Evolutionary conservation across 768 basidiomycete genomes (phyloP).

Genomic region (Podaxis pistillaris): DNA sequence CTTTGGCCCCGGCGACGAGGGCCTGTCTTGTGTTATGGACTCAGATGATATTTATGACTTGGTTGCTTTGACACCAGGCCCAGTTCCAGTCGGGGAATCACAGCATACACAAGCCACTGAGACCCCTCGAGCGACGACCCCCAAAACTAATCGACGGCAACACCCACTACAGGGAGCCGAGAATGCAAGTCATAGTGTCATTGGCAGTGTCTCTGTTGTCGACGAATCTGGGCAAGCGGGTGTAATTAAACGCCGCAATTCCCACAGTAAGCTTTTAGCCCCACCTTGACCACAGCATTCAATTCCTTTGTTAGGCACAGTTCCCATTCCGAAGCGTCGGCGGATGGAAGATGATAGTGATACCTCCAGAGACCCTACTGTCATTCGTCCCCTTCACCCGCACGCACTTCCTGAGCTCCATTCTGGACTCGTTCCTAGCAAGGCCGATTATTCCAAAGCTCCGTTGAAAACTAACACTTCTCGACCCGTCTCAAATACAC

Average conservation of each 20-base stretch:
- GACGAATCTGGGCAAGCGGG: background rate
- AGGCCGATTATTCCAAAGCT: background rate
- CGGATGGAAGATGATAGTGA: background rate
- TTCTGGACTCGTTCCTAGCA: background rate
- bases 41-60: background rate
- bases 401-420: background rate
- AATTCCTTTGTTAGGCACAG: background rate
- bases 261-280: background rate
- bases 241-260: background rate
- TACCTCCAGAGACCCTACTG: background rate
- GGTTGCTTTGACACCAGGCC: background rate
- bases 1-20: background rate
- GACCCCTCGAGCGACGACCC: background rate
- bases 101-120: background rate
- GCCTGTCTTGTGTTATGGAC: background rate
- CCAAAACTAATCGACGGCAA: background rate
- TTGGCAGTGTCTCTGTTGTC: background rate
- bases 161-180: background rate
- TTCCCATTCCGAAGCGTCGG: background rate
- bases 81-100: background rate
- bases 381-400: background rate
- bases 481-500: background rate
- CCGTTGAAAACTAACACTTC: background rate
- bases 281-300: background rate
- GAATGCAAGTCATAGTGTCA: background rate